Conservation (phyloP, 257 asterid species). For the Lycium barbarum region DNA sequence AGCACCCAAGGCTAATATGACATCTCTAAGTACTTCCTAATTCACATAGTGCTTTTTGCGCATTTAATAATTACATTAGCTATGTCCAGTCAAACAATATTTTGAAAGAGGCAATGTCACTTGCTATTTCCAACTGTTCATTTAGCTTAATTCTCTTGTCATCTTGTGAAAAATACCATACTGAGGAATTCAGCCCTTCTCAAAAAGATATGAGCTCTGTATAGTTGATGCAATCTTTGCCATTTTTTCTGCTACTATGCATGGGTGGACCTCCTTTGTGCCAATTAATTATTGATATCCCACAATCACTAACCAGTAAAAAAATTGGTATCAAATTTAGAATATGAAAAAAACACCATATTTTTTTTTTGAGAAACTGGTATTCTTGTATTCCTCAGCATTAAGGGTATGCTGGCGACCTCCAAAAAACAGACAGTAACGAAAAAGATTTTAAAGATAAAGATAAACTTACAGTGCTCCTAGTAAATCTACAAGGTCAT, state of each 20-base stretch:
- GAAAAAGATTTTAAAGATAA: too few relatives aligned
- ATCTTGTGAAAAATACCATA: not conserved
- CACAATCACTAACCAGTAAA: not conserved
- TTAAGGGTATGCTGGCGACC: too few relatives aligned
- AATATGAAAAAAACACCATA: not conserved
- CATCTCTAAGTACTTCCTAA: not conserved
- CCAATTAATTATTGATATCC: conserved; percentile 4
- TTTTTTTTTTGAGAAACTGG: too few relatives aligned
- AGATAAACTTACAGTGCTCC: too few relatives aligned
- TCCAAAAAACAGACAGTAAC: too few relatives aligned
- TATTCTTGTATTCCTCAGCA: too few relatives aligned
- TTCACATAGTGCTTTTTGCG: conserved; percentile 3
- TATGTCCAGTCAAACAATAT: conserved; percentile 13
- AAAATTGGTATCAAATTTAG: conserved; percentile 7
- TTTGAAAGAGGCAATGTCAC: not conserved
- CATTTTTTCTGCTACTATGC: not conserved
- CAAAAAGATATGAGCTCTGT: not conserved
- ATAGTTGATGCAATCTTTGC: conserved; percentile 7
- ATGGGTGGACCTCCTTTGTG: conserved; percentile 1
- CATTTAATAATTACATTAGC: not conserved
- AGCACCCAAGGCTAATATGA: not conserved
- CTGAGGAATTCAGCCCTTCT: conserved; percentile 18
- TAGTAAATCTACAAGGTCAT: too few relatives aligned
- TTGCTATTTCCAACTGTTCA: not conserved
- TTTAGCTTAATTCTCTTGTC: conserved; percentile 18